Conservation (phyloP, 768 basidiomycete species). For the Coprinopsis strossmayeri region DNA sequence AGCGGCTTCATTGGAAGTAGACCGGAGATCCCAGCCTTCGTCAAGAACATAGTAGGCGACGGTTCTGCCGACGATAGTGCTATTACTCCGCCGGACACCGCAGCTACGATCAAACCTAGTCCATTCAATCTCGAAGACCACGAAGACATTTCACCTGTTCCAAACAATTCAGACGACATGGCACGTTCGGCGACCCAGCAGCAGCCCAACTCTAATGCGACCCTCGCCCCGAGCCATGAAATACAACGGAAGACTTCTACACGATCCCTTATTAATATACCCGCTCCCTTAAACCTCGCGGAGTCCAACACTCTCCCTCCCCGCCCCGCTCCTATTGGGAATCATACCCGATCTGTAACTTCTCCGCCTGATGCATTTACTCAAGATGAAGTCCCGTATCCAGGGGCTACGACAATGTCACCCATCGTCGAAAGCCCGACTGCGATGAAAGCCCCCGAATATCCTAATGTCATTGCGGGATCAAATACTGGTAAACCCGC, state of each 20-base stretch:
- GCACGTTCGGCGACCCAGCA: neutral
- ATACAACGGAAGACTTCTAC: slow-evolving; percentile 16
- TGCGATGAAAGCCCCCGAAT: slow-evolving; percentile 26
- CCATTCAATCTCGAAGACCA: neutral
- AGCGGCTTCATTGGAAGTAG: slow-evolving; percentile 3
- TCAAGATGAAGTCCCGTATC: slow-evolving; percentile 3
- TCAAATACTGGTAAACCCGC: neutral
- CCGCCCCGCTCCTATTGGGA: slow-evolving; percentile 1
- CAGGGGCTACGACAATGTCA: slow-evolving; percentile 18
- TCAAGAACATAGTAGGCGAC: slow-evolving; percentile 14
- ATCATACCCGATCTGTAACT: slow-evolving; percentile 24
- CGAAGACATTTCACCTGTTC: neutral
- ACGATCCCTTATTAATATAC: slow-evolving; percentile 15
- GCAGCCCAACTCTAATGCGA: too few relatives aligned
- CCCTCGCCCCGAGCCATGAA: slow-evolving; percentile 1
- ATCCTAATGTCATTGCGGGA: slow-evolving; percentile 10
- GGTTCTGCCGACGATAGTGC: neutral
- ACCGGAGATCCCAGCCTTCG: slow-evolving; percentile 13
- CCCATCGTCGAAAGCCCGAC: slow-evolving; percentile 43
- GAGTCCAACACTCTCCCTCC: slow-evolving; percentile 4
- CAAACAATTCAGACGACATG: neutral
- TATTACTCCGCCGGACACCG: neutral
- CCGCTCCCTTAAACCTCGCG: slow-evolving; percentile 11
- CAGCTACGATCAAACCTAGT: slow-evolving; percentile 5
- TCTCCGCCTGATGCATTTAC: slow-evolving; percentile 18